Evolutionary conservation across 441 rosid genomes (phyloP), one percentile per base, ranked within the genome.

Genomic region (Mallotus repandus): DNA sequence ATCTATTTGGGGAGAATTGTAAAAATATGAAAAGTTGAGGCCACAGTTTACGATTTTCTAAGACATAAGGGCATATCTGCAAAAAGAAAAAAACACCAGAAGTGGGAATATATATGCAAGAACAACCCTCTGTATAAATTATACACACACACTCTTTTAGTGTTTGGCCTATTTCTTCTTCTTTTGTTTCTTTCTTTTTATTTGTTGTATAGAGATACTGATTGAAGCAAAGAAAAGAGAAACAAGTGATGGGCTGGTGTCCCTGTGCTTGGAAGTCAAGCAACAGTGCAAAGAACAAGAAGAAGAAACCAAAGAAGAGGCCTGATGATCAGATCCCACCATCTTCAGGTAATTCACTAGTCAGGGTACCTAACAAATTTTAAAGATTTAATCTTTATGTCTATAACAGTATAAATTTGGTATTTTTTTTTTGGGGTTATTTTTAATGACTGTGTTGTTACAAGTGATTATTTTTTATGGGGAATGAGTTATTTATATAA

Each of bases 261-360:
- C 84, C 77, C 41, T 86, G 92, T 64, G 80, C 79, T 71, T 86
- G 90, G 71, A 85, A 85, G 59, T 72, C 88, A 46, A 78, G 60
- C 69, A 81, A 84, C 73, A 78, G 78, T 72, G 74, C 57, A n/a
- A 81, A 68, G 74, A 84, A 73, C 75, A 76, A 48, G 68, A 81
- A 68, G 76, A 84, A 73, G 77, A 76, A 48, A 65, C 69, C 69
- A 74, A 84, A 75, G 79, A 76, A 55, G 65, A 75, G 72, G 72
- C 65, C 78, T 66, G 73, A 69, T 78, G 82, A 83, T 75, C 89
- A 81, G 91, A 87, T 85, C 89, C 81, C 86, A 62, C 84, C 91
- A 35, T 79, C 80, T 79, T 81, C 86, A 21, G 88, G 89, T 86
- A 78, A 59, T 66, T 75, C 62, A 16, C 15, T 29, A 8, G 9